Base-by-base conservation (phyloP, 768 basidiomycete species). In the Amanita fuliginea region DNA sequence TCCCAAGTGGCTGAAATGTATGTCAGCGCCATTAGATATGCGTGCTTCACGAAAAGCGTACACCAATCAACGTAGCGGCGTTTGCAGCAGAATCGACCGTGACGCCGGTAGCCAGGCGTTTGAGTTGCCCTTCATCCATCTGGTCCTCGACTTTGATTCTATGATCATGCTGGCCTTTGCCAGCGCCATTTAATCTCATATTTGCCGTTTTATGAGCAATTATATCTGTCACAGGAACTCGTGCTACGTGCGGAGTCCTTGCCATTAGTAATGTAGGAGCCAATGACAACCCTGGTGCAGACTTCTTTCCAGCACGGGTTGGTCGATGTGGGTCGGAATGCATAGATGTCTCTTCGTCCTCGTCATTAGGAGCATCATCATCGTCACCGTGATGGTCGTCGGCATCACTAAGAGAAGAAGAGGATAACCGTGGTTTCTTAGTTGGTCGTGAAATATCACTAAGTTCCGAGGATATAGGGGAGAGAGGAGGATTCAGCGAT, bases 31-130 rank as follows among this genome's bases (percentile, higher is more conserved):
- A 34, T 24, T 4, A 32, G 16, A 11, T n/a, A 42, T 19, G 35
- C 32, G 21, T 14, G 3, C 18, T 3, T n/a, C 16, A 32, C 19
- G 21, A 11, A 26, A 32, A 47, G 41, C 47, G 44, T 10, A 45
- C 37, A 47, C 24, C 32, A 51, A 47, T 34, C 37, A 63, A 69
- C 48, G 74, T 62, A 14, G 76, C 68, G 26, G 52, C 66, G 55
- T 53, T 68, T 56, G 54, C 70, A 21, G 70, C 72, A 6, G 81
- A 73, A 60, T 92, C 88, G 3, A 90, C 74, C 2, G 88, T 82
- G 5, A 88, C 81, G 24, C 88, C 89, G 13, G 84, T 86, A 13
- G 83, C 83, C 47, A 94, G 71, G 35, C 88, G 76, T 42, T 76
- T 79, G 14, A 91, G 64, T 60, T 90, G 86, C 26, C 75, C 72